phyloP scores from a whole-genome alignment of 208 protist genomes.

The Strigomonas culicis region DNA sequence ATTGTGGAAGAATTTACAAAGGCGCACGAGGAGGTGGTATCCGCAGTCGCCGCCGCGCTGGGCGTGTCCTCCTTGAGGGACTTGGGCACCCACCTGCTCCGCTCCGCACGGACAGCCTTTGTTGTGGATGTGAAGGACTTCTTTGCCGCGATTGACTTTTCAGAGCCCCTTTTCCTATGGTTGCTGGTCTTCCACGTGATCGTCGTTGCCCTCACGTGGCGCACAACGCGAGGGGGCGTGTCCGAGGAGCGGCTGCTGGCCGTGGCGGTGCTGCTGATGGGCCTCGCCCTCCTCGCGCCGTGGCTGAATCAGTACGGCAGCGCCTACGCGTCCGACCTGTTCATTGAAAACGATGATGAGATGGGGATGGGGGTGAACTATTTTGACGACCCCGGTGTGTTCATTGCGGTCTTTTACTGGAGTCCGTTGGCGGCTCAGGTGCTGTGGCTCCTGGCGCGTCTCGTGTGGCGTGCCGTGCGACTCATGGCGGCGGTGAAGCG shows the following conservation, averaged over 20 bases:
- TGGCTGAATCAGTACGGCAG: slow-evolving; percentile 33
- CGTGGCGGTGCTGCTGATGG: slow-evolving; percentile 28
- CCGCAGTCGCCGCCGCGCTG: slow-evolving; percentile 14
- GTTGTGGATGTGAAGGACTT: slow-evolving; percentile 15
- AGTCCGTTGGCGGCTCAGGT: slow-evolving; percentile 21
- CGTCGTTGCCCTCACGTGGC: slow-evolving; percentile 23
- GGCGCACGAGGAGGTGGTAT: slow-evolving; percentile 29
- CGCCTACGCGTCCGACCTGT: slow-evolving; percentile 27
- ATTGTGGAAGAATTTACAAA: slow-evolving; percentile 12
- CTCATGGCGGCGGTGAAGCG: slow-evolving; percentile 14
- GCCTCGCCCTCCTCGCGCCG: slow-evolving; percentile 26
- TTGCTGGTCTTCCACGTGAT: slow-evolving; percentile 47
- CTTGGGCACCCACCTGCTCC: not conserved
- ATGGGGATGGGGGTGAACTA: slow-evolving; percentile 50
- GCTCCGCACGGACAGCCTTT: not conserved
- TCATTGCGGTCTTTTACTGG: slow-evolving; percentile 56
- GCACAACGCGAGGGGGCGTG: slow-evolving; percentile 19
- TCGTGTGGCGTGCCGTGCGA: not conserved
- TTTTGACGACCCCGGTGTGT: slow-evolving; percentile 64
- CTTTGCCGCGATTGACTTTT: slow-evolving; percentile 57
- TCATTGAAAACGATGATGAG: slow-evolving; percentile 11
- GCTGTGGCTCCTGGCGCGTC: slow-evolving; percentile 3
- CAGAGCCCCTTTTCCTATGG: slow-evolving; percentile 68
- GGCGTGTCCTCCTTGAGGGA: slow-evolving; percentile 5
- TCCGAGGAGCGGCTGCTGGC: slow-evolving; percentile 42